A percentile compares a stretch with the other conserved stretches of the same genome.
Evolutionary conservation across 208 protist species (phyloP).

Genomic region (Porcisia hertigi): DNA sequence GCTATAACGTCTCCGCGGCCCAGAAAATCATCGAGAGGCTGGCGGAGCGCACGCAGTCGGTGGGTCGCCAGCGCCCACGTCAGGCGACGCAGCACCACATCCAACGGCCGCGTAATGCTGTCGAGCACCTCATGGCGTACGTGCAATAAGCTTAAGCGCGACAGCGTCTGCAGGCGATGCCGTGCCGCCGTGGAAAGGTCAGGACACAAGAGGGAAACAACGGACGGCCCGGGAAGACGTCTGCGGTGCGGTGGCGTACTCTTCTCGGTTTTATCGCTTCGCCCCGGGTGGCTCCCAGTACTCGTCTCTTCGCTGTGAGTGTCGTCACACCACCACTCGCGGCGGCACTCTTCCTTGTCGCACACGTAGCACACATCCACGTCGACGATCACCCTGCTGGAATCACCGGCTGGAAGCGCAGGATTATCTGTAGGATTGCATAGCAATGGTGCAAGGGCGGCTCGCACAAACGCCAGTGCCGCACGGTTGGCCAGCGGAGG

Average conservation of each 20-base stretch:
- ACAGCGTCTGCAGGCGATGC: constrained; percentile 20
- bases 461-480: constrained; percentile 20
- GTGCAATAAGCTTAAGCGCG: constrained; percentile 9
- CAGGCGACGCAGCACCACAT: constrained; percentile 26
- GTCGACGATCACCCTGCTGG: neutral
- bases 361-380: neutral
- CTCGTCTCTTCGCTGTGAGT: neutral
- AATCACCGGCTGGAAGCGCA: neutral
- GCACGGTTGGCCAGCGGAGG: constrained; percentile 16
- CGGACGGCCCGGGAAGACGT: neutral
- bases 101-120: constrained; percentile 19
- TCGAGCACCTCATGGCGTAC: constrained; percentile 20
- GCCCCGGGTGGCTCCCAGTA: neutral
- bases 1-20: neutral
- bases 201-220: constrained; percentile 17
- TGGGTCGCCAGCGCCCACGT: constrained; percentile 20
- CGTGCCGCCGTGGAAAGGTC: constrained; percentile 9
- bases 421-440: neutral
- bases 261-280: neutral
- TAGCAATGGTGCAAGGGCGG: constrained; percentile 17
- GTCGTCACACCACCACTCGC: neutral
- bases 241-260: neutral
- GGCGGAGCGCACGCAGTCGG: constrained; percentile 19
- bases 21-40: constrained; percentile 27
- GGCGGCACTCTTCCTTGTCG: neutral